Percentiles rank a stretch among this genome's conserved stretches.
Conservation (phyloP, 768 basidiomycete genomes). For the Panaeolus cyanescens region DNA sequence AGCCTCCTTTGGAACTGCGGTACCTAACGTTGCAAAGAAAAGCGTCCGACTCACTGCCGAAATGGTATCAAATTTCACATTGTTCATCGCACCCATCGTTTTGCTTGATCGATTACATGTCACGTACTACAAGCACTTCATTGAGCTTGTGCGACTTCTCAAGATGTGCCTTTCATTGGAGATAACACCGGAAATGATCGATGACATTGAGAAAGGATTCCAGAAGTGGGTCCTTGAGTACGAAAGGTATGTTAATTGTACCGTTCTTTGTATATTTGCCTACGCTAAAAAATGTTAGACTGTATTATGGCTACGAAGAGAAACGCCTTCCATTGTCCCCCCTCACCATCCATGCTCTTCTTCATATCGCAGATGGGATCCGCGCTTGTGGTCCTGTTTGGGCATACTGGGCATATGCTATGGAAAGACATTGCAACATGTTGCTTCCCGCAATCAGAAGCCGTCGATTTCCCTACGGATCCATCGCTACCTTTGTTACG, state of each 20-base stretch:
- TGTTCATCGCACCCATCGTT: constrained; percentile 37
- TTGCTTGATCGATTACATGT: constrained; percentile 28
- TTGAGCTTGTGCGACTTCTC: constrained; percentile 34
- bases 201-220: constrained; percentile 25
- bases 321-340: constrained; percentile 28
- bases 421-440: constrained; percentile 33
- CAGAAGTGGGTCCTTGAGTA: constrained; percentile 36
- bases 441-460: constrained; percentile 28
- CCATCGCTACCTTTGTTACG: constrained; percentile 8
- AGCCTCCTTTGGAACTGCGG: constrained; percentile 25
- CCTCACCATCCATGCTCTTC: constrained; percentile 32
- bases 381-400: constrained; percentile 32
- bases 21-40: constrained; percentile 28
- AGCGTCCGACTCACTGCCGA: constrained; percentile 33
- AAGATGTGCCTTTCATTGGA: constrained; percentile 33
- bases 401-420: constrained; percentile 34
- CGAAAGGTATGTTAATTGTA: constrained; percentile 31
- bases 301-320: constrained; percentile 32
- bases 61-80: constrained; percentile 37
- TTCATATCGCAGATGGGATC: constrained; percentile 34
- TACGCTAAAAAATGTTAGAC: constrained; percentile 12
- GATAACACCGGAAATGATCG: constrained; percentile 24
- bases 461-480: constrained; percentile 22
- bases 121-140: constrained; percentile 39
- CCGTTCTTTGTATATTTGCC: not conserved